Evolutionary conservation across 805 yeast species (phyloP), one percentile per base, ranked within the genome.

Genomic region (Clavispora vitiphila): DNA sequence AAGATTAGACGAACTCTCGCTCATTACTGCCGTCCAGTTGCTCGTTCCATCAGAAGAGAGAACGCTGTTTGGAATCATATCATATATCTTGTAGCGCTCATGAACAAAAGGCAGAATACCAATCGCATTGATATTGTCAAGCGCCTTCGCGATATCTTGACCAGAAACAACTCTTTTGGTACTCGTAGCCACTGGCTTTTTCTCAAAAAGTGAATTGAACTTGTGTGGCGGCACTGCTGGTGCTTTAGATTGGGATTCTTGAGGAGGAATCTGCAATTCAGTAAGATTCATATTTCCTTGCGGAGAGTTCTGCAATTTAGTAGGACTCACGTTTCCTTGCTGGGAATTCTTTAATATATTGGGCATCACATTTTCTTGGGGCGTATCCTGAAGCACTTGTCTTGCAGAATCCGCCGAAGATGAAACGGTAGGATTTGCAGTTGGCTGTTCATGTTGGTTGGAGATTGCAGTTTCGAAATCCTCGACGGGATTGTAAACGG

Each of bases 1-100:
- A 16, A 61, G 51, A 24, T 27, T 61, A 8, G 61, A 51, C 11
- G 57, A 52, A 26, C 56, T 57, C 12, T 62, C 67, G 18, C 59
- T 43, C 4, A 57, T 38, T 15, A 64, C 48, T 4, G 49, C 25
- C 2, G 46, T 42, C 63, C 63, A 58, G 38, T 58, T 58, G 7
- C 51, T 45, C 29, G 50, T 50, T 1, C 55, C 55, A 31, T 56
- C 62, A 12, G 34, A 39, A 32, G 46, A 46, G 40, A 55, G 47
- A 12, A 52, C 47, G 24, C 47, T 44, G 8, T 42, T 20, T 3
- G 54, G 54, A 11, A 48, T 39, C 15, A 38, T 34, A 14, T 50
- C 48, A 36, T 48, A 50, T 12, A 37, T 27, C 35, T 41, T 46
- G 41, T 49, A 51, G 29, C 26, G 48, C n/a, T 43, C 35, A 34